phyloP scores from a whole-genome alignment of 2,329 filamentous ascomycete species.

The Phialocephala sp. region DNA sequence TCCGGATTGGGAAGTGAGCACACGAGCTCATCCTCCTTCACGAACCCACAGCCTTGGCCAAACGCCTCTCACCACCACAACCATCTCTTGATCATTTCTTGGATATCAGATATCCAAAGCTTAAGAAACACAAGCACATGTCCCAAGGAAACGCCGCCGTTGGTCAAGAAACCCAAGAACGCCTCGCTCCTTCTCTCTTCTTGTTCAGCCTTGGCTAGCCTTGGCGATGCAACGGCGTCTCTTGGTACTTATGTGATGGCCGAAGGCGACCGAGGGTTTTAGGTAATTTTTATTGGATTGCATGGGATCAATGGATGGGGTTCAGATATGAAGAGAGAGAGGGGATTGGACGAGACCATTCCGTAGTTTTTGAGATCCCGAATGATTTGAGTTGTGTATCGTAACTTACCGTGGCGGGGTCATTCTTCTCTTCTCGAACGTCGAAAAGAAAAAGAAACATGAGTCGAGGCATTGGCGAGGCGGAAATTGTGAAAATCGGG shows the following conservation, averaged over 20 bases:
- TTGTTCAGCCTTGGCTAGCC: neutral
- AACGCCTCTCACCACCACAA: neutral
- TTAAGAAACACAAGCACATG: conserved; percentile 16
- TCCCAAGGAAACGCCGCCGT: conserved; percentile 16
- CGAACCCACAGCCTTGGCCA: neutral
- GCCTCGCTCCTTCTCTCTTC: no score
- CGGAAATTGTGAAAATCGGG: no score
- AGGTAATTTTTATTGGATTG: neutral
- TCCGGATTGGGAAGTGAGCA: no score
- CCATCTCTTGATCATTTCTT: neutral
- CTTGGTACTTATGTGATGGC: neutral
- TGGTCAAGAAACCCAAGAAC: conserved; percentile 1
- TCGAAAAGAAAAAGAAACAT: no score
- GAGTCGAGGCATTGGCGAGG: no score
- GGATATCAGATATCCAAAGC: neutral
- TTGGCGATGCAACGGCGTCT: neutral
- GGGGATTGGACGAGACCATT: no score
- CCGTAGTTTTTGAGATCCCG: no score
- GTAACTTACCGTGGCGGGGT: no score
- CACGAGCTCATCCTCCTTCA: no score
- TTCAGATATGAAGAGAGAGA: neutral
- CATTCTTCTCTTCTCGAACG: no score
- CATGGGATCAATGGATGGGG: no score
- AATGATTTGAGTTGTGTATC: no score
- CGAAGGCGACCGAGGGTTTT: neutral